These are phyloP conservation scores for Allium sativum DNA, from an alignment of 106 monocot species.

Conservation along the genomic window DNA sequence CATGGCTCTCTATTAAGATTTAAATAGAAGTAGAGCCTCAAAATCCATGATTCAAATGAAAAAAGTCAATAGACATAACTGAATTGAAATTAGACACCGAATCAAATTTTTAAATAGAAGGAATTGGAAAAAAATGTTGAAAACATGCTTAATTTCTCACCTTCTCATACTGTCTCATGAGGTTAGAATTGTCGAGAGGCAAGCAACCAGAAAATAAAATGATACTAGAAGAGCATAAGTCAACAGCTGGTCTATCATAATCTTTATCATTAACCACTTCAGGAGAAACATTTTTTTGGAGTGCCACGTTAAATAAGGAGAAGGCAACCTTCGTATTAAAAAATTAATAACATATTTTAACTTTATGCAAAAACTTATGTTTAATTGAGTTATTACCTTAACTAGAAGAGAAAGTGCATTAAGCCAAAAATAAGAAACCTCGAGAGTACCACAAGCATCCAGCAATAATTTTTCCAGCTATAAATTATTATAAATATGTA, in stretches of 20 bases:
- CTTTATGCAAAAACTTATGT: neutral
- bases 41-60: too few relatives aligned
- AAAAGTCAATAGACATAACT: too few relatives aligned
- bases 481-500: conserved; percentile 8
- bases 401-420: conserved; percentile 79
- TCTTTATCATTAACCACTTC: conserved; percentile 72
- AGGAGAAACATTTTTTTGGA: conserved; percentile 86
- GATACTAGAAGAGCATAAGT: conserved; percentile 91
- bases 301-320: conserved; percentile 94
- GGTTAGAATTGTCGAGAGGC: conserved; percentile 70
- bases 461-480: conserved; percentile 89
- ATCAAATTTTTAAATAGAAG: neutral
- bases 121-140: neutral
- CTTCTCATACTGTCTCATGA: conserved; percentile 62
- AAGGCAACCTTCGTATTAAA: too few relatives aligned
- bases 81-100: too few relatives aligned
- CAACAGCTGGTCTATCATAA: conserved; percentile 81
- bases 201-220: conserved; percentile 92
- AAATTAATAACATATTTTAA: too few relatives aligned
- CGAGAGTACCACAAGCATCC: conserved; percentile 58
- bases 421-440: conserved; percentile 85
- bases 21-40: too few relatives aligned
- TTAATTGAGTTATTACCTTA: conserved; percentile 37
- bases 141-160: conserved; percentile 16
- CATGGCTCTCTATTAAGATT: too few relatives aligned